Conservation (phyloP, 768 basidiomycete genomes). For the Podaxis pistillaris region DNA sequence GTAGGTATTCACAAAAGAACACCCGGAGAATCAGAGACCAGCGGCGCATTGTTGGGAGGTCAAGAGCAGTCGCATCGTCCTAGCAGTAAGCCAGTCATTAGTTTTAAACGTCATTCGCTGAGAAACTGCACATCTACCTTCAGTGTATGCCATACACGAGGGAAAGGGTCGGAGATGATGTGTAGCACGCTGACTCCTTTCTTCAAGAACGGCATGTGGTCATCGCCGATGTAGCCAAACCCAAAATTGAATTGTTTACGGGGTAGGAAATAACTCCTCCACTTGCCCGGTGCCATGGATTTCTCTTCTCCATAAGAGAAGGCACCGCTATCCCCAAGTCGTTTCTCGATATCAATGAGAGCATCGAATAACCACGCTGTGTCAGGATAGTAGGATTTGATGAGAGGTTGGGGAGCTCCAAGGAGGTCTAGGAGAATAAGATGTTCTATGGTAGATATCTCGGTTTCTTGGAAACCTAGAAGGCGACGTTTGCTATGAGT, state of each 20-base stretch:
- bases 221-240: constrained; percentile 77
- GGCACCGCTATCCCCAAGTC: constrained; percentile 64
- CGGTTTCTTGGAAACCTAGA: constrained; percentile 52
- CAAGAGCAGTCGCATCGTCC: constrained; percentile 89
- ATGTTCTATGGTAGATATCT: constrained; percentile 82
- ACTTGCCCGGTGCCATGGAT: constrained; percentile 45
- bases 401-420: constrained; percentile 70
- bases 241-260: constrained; percentile 39
- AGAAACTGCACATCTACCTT: constrained; percentile 42
- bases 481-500: constrained; percentile 60
- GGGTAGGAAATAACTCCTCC: constrained; percentile 67
- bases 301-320: constrained; percentile 49
- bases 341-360: constrained; percentile 66
- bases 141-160: constrained; percentile 84
- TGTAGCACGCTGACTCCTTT: constrained; percentile 88
- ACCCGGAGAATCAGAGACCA: constrained; percentile 91
- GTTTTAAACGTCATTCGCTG: not conserved
- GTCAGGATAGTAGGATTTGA: constrained; percentile 80
- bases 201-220: constrained; percentile 87
- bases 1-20: constrained; percentile 88
- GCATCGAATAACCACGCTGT: constrained; percentile 94
- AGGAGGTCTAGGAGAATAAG: constrained; percentile 91
- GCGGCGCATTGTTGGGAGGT: constrained; percentile 79
- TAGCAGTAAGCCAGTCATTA: constrained; percentile 26
- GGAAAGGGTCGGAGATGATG: constrained; percentile 88